Base-by-base conservation (phyloP, 352 stramenopile genomes). In the Lagenidium sp. region DNA sequence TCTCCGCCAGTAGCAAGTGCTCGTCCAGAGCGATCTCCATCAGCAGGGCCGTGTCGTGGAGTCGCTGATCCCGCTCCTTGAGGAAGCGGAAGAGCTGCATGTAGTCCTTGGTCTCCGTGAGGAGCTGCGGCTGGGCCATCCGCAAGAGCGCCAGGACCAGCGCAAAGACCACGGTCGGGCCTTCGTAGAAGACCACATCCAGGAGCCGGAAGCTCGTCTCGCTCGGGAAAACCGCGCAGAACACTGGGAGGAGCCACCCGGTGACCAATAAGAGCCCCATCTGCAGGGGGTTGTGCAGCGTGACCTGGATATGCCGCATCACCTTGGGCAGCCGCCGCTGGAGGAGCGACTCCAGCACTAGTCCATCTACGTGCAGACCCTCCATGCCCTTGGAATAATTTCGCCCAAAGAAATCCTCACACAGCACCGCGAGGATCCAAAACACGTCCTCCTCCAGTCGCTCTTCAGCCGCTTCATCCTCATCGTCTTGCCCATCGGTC, bases 371-470 rank as follows among this genome's bases (percentile, higher is more conserved):
- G 7, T 82, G 71, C 8, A 87, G 53, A 0, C 71, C 74, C 0
- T 55, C 55, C 74, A 87, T 87, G 18, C 74, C 74, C n/a, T 66
- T 64, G 1, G 58, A 68, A 48, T 79, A 87, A 45, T 82, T 82
- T 13, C 47, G 58, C 10, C 68, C 64, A 42, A 87, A 85, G 3
- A 71, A 63, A 2, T 73, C 57, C 39, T 83, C 69, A 20, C 72
- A 85, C 12, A 85, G 51, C 11, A 67, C 56, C 4, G 48, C 44
- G 12, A 84, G 44, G 19, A 87, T 40, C 74, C 74, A 87, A 47
- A 87, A 87, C 2, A 71, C 55, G 0, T 65, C 44, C 41, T 85
- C 71, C 22, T 83, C 68, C 0, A 53, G 50, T 19, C 37, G 53
- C 25, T 6, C 32, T n/a, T 8, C 26, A 4, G 23, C 20, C 15